These are phyloP conservation scores for Cylindrotheca fusiformis DNA, from an alignment of 108 stramenopile genomes.

Conservation along the genomic window DNA sequence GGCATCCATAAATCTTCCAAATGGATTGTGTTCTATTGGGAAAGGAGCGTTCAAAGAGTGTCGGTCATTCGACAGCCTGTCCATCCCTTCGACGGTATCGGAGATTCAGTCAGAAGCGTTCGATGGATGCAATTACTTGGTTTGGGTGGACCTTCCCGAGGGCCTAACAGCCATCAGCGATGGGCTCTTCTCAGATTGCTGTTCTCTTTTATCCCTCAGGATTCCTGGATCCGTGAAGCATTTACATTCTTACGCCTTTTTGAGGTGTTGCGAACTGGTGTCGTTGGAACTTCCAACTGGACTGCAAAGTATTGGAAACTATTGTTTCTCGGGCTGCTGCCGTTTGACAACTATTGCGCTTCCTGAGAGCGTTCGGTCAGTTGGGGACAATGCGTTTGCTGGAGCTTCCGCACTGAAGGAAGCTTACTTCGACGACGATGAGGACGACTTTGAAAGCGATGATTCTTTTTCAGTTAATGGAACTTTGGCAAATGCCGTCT, in stretches of 20 bases:
- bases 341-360: neutral
- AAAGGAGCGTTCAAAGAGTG: neutral
- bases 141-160: neutral
- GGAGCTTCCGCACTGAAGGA: neutral
- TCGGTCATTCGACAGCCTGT: neutral
- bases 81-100: neutral
- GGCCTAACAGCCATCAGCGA: neutral
- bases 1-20: no score
- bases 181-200: neutral
- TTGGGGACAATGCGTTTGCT: neutral
- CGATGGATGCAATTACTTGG: neutral
- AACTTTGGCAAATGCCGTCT: neutral
- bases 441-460: neutral
- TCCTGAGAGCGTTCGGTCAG: neutral
- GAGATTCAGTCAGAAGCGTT: neutral
- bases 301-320: neutral
- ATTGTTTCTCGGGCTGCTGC: neutral
- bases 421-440: neutral
- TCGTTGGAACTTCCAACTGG: neutral
- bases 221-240: neutral
- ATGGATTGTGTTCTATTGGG: no score
- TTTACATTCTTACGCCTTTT: neutral
- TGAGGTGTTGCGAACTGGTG: neutral
- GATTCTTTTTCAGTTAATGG: neutral
- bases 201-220: neutral